Conservation (phyloP, 2,329 filamentous ascomycete species). For the Aphanocladium album region DNA sequence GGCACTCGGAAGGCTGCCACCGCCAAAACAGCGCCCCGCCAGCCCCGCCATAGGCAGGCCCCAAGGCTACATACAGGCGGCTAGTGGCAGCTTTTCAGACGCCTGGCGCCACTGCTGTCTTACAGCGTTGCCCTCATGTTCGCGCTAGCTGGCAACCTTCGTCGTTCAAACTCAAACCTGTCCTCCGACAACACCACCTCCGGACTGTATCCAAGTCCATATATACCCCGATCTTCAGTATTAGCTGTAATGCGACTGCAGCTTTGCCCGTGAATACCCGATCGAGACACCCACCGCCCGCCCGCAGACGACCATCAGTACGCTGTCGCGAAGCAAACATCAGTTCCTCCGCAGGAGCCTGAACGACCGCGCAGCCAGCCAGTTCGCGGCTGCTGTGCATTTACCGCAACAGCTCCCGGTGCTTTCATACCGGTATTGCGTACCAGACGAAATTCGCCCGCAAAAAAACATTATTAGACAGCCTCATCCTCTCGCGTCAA, state of each 20-base stretch:
- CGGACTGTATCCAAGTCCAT: not conserved
- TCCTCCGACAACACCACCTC: conserved; percentile 2
- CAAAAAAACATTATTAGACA: not conserved
- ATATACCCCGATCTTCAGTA: not conserved
- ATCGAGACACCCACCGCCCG: not conserved
- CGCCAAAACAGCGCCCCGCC: not conserved
- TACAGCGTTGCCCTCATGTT: not conserved
- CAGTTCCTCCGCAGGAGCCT: not conserved
- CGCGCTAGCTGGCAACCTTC: not conserved
- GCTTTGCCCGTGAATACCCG: not conserved
- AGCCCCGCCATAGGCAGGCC: not conserved
- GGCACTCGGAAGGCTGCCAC: not conserved
- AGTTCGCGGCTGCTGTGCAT: not conserved
- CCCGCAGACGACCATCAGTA: not conserved
- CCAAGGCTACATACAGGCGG: conserved; percentile 2
- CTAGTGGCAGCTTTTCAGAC: not conserved
- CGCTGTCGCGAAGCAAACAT: not conserved
- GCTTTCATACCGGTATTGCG: not conserved
- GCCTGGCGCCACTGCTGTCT: not conserved
- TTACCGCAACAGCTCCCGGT: not conserved
- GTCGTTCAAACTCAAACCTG: not conserved
- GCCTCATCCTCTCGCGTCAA: no score
- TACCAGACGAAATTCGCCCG: not conserved
- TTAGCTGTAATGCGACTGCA: not conserved
- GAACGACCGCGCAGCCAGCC: not conserved